phyloP scores from a whole-genome alignment of 1,139 yeast species.

The Candida frijolesensis region DNA sequence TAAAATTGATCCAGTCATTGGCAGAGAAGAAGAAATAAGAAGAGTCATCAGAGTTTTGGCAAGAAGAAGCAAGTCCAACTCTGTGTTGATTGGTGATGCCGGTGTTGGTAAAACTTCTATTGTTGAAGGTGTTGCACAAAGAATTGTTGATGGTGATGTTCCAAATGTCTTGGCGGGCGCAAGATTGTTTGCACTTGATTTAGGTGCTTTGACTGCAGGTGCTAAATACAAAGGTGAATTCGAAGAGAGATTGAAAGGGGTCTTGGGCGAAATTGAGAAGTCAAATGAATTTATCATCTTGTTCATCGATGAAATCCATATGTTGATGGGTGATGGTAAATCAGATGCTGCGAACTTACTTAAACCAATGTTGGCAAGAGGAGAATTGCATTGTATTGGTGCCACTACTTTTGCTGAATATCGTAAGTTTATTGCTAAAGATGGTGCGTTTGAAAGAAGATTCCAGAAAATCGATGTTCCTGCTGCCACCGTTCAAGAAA shows the following conservation, averaged over 20 bases:
- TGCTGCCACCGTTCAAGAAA: conserved; percentile 90
- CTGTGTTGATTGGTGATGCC: conserved; percentile 96
- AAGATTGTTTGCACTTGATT: conserved; percentile 81
- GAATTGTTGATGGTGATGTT: conserved; percentile 93
- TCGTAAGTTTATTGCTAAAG: conserved; percentile 89
- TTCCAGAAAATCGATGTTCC: conserved; percentile 96
- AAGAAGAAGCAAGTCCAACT: conserved; percentile 94
- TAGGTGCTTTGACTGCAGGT: conserved; percentile 97
- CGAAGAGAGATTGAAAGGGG: conserved; percentile 97
- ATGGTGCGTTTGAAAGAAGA: conserved; percentile 98
- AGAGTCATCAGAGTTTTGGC: conserved; percentile 92
- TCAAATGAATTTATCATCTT: conserved; percentile 83
- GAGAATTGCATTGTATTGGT: conserved; percentile 95
- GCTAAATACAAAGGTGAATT: conserved; percentile 98
- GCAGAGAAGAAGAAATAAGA: conserved; percentile 97
- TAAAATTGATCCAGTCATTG: conserved; percentile 95
- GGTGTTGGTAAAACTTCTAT: conserved; percentile 99
- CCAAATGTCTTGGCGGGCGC: conserved; percentile 84
- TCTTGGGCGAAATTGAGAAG: conserved; percentile 87
- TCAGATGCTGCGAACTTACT: conserved; percentile 93
- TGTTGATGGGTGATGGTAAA: conserved; percentile 98
- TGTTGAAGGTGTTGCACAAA: conserved; percentile 97
- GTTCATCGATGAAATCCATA: conserved; percentile 95
- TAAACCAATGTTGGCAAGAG: conserved; percentile 97
- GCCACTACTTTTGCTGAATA: conserved; percentile 96